Evolutionary conservation across 441 rosid species (phyloP).

Genomic region (Adansonia gregorii): DNA sequence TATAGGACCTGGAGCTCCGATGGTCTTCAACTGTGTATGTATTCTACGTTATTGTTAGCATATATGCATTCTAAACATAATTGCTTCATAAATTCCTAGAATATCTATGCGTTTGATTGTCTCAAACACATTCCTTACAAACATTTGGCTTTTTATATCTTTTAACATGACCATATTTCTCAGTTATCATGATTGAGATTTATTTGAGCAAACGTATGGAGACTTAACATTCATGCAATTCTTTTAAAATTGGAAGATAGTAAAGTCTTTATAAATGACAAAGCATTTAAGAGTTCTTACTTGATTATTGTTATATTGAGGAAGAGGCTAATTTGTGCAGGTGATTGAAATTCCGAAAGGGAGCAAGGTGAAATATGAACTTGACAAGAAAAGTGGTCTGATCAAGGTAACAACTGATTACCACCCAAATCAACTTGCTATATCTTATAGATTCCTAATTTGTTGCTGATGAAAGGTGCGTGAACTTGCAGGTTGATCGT

Average conservation of each 20-base stretch:
- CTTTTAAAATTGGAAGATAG: not conserved
- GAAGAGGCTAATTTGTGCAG: slow-evolving; percentile 36
- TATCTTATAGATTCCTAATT: not conserved
- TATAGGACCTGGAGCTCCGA: slow-evolving; percentile 75
- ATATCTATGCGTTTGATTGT: too few relatives aligned
- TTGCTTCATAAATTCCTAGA: too few relatives aligned
- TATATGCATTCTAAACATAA: too few relatives aligned
- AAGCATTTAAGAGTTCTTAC: not conserved
- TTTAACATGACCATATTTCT: not conserved
- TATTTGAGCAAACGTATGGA: not conserved
- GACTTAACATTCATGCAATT: not conserved
- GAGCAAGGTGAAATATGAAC: slow-evolving; percentile 83
- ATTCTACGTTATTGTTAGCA: not conserved
- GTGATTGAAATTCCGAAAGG: slow-evolving; percentile 74
- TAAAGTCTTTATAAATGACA: not conserved
- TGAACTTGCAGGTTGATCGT: slow-evolving; percentile 62
- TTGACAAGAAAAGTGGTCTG: slow-evolving; percentile 73
- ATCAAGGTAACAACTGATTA: slow-evolving; percentile 54
- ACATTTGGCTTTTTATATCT: not conserved
- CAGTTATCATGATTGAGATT: not conserved
- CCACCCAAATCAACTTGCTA: slow-evolving; percentile 1
- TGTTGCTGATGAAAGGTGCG: slow-evolving; percentile 27
- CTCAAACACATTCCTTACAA: not conserved
- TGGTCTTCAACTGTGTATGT: slow-evolving; percentile 76
- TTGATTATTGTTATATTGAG: slow-evolving; percentile 18